Evolutionary conservation across 129 eudicot species (phyloP), one percentile per base, ranked within the genome.

Genomic region (Pittosporum tobira): DNA sequence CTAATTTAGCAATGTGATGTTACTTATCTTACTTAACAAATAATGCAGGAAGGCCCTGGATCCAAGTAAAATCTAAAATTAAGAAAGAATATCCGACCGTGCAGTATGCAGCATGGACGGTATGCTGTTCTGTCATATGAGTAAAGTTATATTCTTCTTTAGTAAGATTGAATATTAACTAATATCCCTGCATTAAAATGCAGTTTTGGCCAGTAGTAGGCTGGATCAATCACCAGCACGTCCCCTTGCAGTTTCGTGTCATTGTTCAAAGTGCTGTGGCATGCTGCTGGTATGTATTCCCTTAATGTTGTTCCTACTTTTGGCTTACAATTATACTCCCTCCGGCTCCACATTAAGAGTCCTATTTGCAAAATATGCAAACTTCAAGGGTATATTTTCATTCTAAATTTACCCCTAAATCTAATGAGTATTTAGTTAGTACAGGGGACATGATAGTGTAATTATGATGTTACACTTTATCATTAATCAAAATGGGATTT

Each of bases 121-220:
- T 87, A 86, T 42, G 37, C 24, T 24, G 14, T 30, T 5, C 50
- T 19, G 38, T 30, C 66, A 60, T n/a, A 34, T 34, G 44, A 40
- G 21, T 3, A 37, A 23, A 12, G 4, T 38, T 25, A 13, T 8
- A 15, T 61, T 51, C 24, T 61, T 24, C 40, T 22, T 55, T 69
- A 26, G 23, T 34, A 30, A 9, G 5, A 10, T 27, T 26, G 31
- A 4, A 28, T 57, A 38, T 13, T 11, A 9, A 13, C 34, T 22
- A 50, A n/a, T 26, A 18, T 51, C 16, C 2, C 3, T 40, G 37
- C 42, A 20, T 23, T 16, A 16, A 50, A 61, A 7, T 62, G 70
- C 91, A 91, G 99, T 87, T 91, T 40, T 87, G 99, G 91, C 99
- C 99, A 1, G 87, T 79, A 22, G 70, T 91, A 37, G 99, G 96